These are phyloP conservation scores for Colletotrichum paranaense DNA, from an alignment of 2,329 filamentous ascomycete species.

Conservation along the genomic window DNA sequence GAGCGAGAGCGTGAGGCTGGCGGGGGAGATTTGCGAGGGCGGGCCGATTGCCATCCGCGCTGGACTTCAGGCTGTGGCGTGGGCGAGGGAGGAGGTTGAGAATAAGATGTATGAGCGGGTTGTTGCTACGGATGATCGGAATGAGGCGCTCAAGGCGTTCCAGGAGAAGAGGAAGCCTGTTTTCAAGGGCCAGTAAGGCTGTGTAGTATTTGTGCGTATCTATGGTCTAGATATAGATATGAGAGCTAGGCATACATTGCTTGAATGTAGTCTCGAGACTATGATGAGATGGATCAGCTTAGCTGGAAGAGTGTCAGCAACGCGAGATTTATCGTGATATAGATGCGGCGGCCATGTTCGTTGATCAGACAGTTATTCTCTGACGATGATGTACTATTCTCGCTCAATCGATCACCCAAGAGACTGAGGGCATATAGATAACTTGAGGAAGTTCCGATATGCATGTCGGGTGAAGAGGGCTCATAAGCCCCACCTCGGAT, in stretches of 20 bases:
- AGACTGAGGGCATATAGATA: no score
- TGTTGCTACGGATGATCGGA: slow-evolving; percentile 83
- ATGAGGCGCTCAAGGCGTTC: slow-evolving; percentile 91
- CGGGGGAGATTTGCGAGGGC: slow-evolving; percentile 88
- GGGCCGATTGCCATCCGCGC: slow-evolving; percentile 86
- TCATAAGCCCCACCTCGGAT: not conserved
- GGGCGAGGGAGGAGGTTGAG: slow-evolving; percentile 81
- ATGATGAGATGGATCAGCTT: not conserved
- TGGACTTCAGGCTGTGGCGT: slow-evolving; percentile 81
- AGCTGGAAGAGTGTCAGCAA: not conserved
- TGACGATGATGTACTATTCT: no score
- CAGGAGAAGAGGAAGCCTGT: slow-evolving; percentile 70
- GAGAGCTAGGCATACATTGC: not conserved
- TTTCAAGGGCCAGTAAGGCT: slow-evolving; percentile 62
- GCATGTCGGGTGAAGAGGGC: not conserved
- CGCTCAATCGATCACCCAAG: no score
- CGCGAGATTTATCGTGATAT: no score
- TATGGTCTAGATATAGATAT: not conserved
- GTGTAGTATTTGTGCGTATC: not conserved
- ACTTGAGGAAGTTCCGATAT: not conserved
- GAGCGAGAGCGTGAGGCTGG: slow-evolving; percentile 81
- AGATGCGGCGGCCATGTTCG: no score
- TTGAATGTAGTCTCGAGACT: not conserved
- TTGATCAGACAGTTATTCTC: no score
- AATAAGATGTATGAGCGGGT: slow-evolving; percentile 88